These are phyloP conservation scores for Phlegmacium glaucopus DNA, from an alignment of 768 basidiomycete species.

Conservation along the genomic window DNA sequence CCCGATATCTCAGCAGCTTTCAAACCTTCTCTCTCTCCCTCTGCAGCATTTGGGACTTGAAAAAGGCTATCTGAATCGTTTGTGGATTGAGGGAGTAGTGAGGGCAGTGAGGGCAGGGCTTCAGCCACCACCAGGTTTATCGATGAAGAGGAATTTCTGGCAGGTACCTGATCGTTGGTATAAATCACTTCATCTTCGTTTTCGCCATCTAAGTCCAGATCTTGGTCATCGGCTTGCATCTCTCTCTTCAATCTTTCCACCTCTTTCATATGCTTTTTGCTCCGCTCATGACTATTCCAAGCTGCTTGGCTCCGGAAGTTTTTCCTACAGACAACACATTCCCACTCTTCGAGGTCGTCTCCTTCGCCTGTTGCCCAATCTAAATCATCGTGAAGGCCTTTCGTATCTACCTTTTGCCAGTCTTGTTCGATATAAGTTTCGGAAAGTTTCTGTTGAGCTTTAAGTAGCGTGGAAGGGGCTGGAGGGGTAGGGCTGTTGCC, in stretches of 20 bases:
- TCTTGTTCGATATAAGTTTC: conserved; percentile 75
- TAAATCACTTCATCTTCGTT: not conserved
- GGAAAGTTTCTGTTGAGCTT: conserved; percentile 26
- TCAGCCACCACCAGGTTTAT: too few species aligned
- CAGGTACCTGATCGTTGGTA: not conserved
- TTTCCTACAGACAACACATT: conserved; percentile 94
- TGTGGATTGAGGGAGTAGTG: too few species aligned
- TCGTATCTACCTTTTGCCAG: conserved; percentile 72
- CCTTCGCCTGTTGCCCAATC: conserved; percentile 76
- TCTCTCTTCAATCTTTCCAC: conserved; percentile 73
- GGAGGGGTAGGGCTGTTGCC: conserved; percentile 24
- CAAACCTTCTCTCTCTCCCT: too few species aligned
- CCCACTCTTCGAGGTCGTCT: conserved; percentile 78
- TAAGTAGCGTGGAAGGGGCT: conserved; percentile 24
- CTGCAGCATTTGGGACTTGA: too few species aligned
- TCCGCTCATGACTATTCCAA: conserved; percentile 95
- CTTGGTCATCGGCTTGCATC: conserved; percentile 74
- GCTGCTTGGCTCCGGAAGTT: conserved; percentile 88
- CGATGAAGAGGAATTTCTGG: too few species aligned
- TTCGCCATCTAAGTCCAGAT: conserved; percentile 48
- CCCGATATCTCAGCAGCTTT: too few species aligned
- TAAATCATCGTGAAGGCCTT: conserved; percentile 51
- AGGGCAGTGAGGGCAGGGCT: too few species aligned
- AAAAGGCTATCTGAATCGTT: too few species aligned
- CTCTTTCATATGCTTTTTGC: conserved; percentile 89